Evolutionary conservation across 2,329 filamentous ascomycete species (phyloP), one percentile per base, ranked within the genome.

Genomic region (Cercospora sojina): DNA sequence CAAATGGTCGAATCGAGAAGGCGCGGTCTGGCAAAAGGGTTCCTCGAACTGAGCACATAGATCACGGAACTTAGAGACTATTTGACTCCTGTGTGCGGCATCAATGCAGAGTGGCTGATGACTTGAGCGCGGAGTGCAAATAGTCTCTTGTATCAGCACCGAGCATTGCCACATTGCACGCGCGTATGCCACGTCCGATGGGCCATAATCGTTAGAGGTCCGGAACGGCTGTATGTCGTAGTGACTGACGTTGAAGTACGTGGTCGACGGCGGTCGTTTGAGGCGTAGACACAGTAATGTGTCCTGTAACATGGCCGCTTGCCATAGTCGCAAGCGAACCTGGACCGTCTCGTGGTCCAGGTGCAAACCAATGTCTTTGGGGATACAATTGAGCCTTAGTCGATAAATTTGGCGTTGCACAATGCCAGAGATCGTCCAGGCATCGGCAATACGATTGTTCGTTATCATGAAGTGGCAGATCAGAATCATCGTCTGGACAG

Each of bases 381-480:
- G 91, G 72, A 93, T 90, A 12, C 91, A 87, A 75, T 93, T 90
- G 8, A 93, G 78, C 0, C 91, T 90, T 88, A 93, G 91, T 23
- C 91, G 91, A 71, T 92, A 93, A 0, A 90, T 87, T 77, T 93
- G 91, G 20, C 91, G 84, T 71, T 91, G 88, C 18, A 92, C 77
- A 31, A 93, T 88, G 7, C 91, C 91, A 0, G 89, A 89, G 80
- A 93, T 93, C 0, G 90, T 88, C 88, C 90, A 93, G 1, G 91
- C 91, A 75, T 93, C 91, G 0, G 89, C 91, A 5, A 90, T 90
- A 72, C 93, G 90, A 72, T 93, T 92, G 77, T 93, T 90, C 72
- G 93, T 93, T 80, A 93, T 93, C 38, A 93, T 82, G 72, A 93
- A 93, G 74, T 93, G 93, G 0, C 88, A 88, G 64, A 93, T 87